A percentile compares a stretch with the other conserved stretches of the same genome.
These are phyloP conservation scores for Flueggea neowawraea DNA, from an alignment of 441 rosid species.

Conservation along the genomic window DNA sequence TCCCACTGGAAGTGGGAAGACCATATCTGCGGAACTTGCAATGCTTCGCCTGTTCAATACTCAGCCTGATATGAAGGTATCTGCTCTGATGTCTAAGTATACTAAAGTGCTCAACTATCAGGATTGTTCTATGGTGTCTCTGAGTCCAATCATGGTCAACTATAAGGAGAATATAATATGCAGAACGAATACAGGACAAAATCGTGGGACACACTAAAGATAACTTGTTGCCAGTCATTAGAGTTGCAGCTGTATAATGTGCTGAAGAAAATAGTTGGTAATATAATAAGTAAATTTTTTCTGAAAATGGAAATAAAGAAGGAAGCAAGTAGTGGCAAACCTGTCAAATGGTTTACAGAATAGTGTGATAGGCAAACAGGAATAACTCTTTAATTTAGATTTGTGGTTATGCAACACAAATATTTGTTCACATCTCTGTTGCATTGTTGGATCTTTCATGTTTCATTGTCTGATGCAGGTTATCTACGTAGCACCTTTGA, in stretches of 20 bases:
- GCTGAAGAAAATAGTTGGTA: too few species aligned
- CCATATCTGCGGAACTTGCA: conserved; percentile 99
- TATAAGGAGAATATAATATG: too few species aligned
- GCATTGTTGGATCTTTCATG: background rate
- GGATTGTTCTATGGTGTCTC: too few species aligned
- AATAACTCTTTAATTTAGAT: background rate
- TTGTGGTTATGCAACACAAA: background rate
- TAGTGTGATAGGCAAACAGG: too few species aligned
- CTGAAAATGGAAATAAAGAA: background rate
- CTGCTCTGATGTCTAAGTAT: conserved; percentile 7
- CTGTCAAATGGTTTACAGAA: too few species aligned
- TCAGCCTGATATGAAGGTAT: conserved; percentile 98
- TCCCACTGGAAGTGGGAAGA: conserved; percentile 99
- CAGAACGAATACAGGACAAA: background rate
- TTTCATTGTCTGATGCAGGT: conserved; percentile 46
- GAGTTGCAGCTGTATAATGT: background rate
- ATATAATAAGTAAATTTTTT: too few species aligned
- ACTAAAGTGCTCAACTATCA: too few species aligned
- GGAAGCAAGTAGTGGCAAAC: background rate
- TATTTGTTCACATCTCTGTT: background rate
- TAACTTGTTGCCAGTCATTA: background rate
- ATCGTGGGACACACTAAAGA: too few species aligned
- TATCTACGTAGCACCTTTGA: conserved; percentile 98
- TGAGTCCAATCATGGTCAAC: too few species aligned
- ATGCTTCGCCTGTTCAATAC: conserved; percentile 94